Conservation (phyloP, 805 yeast species). For the Sugiyamaella chiloensis region DNA sequence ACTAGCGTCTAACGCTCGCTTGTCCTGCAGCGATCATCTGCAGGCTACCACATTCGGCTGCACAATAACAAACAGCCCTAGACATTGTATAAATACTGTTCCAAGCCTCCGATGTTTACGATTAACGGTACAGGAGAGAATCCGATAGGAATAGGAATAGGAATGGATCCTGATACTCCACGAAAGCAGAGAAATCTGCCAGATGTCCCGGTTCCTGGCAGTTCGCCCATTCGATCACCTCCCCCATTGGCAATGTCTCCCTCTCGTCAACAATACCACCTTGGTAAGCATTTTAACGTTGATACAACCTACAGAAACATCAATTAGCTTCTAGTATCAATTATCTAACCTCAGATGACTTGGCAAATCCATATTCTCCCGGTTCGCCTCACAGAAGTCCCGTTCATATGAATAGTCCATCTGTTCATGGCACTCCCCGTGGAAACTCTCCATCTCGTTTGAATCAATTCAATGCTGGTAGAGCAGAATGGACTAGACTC, state of each 20-base stretch:
- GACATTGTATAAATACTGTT: not conserved
- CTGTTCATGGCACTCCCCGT: constrained; percentile 22
- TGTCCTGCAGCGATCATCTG: too few species aligned
- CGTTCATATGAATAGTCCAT: constrained; percentile 11
- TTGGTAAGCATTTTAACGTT: constrained; percentile 13
- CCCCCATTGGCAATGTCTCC: constrained; percentile 20
- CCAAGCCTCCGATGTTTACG: too few species aligned
- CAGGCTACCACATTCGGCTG: constrained; percentile 1
- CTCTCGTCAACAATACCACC: constrained; percentile 19
- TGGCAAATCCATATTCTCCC: constrained; percentile 21
- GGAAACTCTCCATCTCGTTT: constrained; percentile 25
- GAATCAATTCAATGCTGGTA: constrained; percentile 41
- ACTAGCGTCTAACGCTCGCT: too few species aligned
- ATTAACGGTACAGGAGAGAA: too few species aligned
- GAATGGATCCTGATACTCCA: constrained; percentile 3
- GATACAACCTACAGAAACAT: not conserved
- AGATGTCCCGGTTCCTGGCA: constrained; percentile 22
- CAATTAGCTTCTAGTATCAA: too few species aligned
- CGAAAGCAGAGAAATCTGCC: constrained; percentile 17
- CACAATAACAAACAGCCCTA: constrained; percentile 3
- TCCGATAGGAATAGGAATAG: too few species aligned
- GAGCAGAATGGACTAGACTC: constrained; percentile 63
- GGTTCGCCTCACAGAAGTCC: constrained; percentile 16
- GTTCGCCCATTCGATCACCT: constrained; percentile 1
- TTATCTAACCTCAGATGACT: constrained; percentile 20